phyloP scores from a whole-genome alignment of 495 filamentous ascomycete species.

The Penicillium tannophilum region DNA sequence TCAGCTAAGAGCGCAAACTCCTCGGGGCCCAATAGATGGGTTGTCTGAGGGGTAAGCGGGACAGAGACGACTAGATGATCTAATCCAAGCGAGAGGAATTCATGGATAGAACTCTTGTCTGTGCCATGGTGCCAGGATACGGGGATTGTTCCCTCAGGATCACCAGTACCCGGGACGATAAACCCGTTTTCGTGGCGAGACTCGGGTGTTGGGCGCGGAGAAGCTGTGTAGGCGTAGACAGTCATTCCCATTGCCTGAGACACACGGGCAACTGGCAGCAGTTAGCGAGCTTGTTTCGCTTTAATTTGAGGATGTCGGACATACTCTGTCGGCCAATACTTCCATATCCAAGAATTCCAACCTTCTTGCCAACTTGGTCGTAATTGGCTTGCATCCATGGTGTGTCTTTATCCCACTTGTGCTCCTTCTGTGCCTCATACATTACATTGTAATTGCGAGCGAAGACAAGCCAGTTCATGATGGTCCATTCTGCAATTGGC shows the following conservation, averaged over 20 bases:
- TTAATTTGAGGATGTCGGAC: conserved; percentile 1
- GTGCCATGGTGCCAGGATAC: conserved; percentile 72
- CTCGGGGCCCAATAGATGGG: conserved; percentile 58
- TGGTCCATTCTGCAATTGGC: conserved; percentile 79
- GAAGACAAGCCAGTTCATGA: conserved; percentile 58
- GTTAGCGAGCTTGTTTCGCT: conserved; percentile 3
- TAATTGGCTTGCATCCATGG: conserved; percentile 28
- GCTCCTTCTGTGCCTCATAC: conserved; percentile 48
- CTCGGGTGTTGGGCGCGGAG: conserved; percentile 54
- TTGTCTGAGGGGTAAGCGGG: conserved; percentile 70
- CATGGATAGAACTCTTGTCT: conserved; percentile 57
- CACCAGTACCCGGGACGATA: conserved; percentile 74
- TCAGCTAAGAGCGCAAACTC: conserved; percentile 71
- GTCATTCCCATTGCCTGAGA: conserved; percentile 75
- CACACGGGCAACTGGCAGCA: conserved; percentile 57
- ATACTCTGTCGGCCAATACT: conserved; percentile 74
- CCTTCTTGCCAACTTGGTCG: conserved; percentile 57
- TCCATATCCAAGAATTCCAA: conserved; percentile 84
- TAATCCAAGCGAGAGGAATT: conserved; percentile 69
- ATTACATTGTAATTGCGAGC: conserved; percentile 53
- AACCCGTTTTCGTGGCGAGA: conserved; percentile 65
- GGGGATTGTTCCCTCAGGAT: conserved; percentile 72
- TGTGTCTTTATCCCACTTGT: conserved; percentile 35
- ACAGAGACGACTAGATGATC: conserved; percentile 76
- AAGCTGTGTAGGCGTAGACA: conserved; percentile 79